Evolutionary conservation across 257 asterid genomes (phyloP), one percentile per base, ranked within the genome.

Genomic region (Leonotis leonurus): DNA sequence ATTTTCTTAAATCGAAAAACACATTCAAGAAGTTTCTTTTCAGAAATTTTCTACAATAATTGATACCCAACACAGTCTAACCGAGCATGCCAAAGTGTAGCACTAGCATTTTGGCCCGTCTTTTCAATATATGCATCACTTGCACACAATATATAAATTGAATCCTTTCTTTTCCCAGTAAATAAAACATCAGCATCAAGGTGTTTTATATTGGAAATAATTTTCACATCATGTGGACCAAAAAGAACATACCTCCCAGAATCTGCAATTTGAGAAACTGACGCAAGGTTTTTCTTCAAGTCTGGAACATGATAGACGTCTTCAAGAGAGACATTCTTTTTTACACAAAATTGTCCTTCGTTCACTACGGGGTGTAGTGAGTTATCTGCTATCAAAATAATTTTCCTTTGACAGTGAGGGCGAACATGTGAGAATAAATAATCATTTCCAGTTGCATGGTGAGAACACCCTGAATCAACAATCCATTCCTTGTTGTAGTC

Each of bases 31-130:
- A 59, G 53, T 22, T 53, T 51, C 4, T 73, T 67, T 3, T 64
- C 30, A 8, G 67, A 73, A 4, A 73, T 67, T 43, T 73, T 37
- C 27, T 66, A 54, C 44, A 73, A 12, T 24, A 73, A 21, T 22
- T 73, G 64, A 49, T 16, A 63, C 11, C 71, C 71, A 1, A 73
- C 43, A 49, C 68, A 68, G 10, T 64, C 75, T n/a, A 74, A 48
- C 6, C 69, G 69, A 22, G 75, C 75, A 74, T 74, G 75, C 75
- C 75, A 74, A 40, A 56, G 49, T 56, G 64, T 17, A 1, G 60
- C 30, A 52, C 57, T 71, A 5, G 7, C 52, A 46, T 13, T 63
- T 50, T 48, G 58, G 6, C 75, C 2, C 35, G 16, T 25, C 32
- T 52, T 52, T 6, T 63, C 35, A 35, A 64, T 60, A 70, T 70